phyloP scores from a whole-genome alignment of 2,329 filamentous ascomycete genomes.

The Colletotrichum liaoningense region DNA sequence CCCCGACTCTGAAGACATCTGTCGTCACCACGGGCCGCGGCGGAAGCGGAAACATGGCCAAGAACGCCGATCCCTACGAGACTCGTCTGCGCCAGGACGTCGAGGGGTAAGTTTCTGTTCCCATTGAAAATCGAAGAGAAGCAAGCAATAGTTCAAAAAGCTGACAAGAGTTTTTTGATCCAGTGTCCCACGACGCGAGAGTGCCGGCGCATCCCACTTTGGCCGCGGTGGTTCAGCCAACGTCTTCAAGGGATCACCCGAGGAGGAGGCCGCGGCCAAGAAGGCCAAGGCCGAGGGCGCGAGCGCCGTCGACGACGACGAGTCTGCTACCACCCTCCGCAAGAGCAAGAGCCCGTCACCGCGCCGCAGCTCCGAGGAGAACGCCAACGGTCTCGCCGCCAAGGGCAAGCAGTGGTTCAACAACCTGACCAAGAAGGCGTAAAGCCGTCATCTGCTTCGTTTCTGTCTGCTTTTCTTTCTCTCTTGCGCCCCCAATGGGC shows the following conservation, averaged over 20 bases:
- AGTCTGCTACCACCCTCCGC: slow-evolving; percentile 33
- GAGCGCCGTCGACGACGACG: slow-evolving; percentile 46
- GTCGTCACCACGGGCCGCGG: slow-evolving; percentile 91
- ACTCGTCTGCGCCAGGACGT: slow-evolving; percentile 89
- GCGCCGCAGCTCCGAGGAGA: slow-evolving; percentile 34
- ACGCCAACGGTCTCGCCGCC: slow-evolving; percentile 46
- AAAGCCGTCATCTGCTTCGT: slow-evolving; percentile 30
- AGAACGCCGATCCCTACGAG: slow-evolving; percentile 75
- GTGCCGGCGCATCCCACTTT: slow-evolving; percentile 71
- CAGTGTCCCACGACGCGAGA: slow-evolving; percentile 66
- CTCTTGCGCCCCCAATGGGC: not conserved
- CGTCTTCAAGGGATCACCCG: slow-evolving; percentile 63
- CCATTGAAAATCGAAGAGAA: slow-evolving; percentile 25
- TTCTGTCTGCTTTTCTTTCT: not conserved
- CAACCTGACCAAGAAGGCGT: slow-evolving; percentile 62
- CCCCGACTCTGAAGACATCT: slow-evolving; percentile 84
- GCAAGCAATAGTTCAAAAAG: not conserved
- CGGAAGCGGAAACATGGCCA: slow-evolving; percentile 88
- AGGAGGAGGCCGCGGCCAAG: slow-evolving; percentile 49
- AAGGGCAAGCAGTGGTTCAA: slow-evolving; percentile 63
- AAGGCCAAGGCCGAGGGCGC: slow-evolving; percentile 41
- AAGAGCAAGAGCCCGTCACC: slow-evolving; percentile 31
- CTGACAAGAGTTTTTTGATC: slow-evolving; percentile 31
- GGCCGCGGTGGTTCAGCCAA: slow-evolving; percentile 84
- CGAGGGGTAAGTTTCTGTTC: slow-evolving; percentile 65